Conservation (phyloP, 306 rosid genomes). For the Pyrus pyrifolia region DNA sequence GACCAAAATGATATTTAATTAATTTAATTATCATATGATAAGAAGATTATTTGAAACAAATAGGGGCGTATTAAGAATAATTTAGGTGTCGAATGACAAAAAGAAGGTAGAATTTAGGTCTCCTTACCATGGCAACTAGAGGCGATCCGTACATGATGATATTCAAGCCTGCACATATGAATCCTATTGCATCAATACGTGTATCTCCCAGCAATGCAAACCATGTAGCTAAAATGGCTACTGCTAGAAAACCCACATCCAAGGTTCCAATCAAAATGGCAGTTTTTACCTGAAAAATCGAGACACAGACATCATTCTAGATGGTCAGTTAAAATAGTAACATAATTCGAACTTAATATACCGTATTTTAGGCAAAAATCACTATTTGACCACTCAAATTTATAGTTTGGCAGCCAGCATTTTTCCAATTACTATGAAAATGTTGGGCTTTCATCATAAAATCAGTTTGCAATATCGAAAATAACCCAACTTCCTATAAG, state of each 20-base stretch:
- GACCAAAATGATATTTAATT: too few relatives aligned
- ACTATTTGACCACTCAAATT: too few relatives aligned
- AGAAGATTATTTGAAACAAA: too few relatives aligned
- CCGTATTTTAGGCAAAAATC: too few relatives aligned
- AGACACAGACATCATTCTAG: neutral
- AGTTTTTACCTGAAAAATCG: slow-evolving; percentile 28
- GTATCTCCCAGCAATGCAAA: slow-evolving; percentile 39
- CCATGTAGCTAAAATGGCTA: slow-evolving; percentile 15
- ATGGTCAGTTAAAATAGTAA: neutral
- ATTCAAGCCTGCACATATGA: slow-evolving; percentile 44
- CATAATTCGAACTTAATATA: too few relatives aligned
- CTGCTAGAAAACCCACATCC: slow-evolving; percentile 35
- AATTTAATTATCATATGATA: too few relatives aligned
- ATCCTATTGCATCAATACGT: slow-evolving; percentile 38
- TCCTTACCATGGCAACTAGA: slow-evolving; percentile 40
- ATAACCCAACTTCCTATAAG: too few relatives aligned
- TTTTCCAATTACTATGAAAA: too few relatives aligned
- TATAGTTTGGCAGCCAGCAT: too few relatives aligned
- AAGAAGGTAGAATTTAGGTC: neutral
- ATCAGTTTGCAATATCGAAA: too few relatives aligned
- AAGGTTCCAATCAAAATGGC: slow-evolving; percentile 28
- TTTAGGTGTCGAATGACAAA: neutral
- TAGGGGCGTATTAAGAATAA: too few relatives aligned
- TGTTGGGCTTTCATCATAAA: too few relatives aligned
- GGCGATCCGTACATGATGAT: slow-evolving; percentile 61